Conservation (phyloP, 2,329 filamentous ascomycete genomes). For the Penicillium palitans region DNA sequence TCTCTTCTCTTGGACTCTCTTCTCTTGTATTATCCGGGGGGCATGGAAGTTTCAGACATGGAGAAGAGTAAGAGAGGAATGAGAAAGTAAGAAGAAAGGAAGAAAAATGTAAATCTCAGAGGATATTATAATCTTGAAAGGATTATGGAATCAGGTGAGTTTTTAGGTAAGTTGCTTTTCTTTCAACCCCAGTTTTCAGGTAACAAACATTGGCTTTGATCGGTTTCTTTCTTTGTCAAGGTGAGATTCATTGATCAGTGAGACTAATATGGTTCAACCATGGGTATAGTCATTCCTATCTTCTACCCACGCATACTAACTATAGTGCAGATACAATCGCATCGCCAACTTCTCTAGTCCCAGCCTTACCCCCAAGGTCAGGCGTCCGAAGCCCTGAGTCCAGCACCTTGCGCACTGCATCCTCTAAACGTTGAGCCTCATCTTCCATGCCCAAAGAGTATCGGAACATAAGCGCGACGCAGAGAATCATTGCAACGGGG, state of each 20-base stretch:
- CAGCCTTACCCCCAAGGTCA: constrained; percentile 73
- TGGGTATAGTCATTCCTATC: background rate
- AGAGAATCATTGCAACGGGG: constrained; percentile 84
- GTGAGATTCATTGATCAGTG: background rate
- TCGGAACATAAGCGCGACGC: constrained; percentile 87
- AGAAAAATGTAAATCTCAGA: background rate
- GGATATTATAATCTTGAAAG: background rate
- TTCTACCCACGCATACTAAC: constrained; percentile 32
- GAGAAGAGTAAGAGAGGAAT: background rate
- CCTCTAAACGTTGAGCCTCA: constrained; percentile 74
- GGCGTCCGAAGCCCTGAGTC: constrained; percentile 73
- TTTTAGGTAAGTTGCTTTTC: background rate
- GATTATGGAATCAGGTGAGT: background rate
- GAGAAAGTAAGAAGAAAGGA: background rate
- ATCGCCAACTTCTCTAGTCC: constrained; percentile 73
- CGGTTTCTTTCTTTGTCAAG: background rate
- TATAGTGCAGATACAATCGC: constrained; percentile 69
- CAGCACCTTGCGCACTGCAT: constrained; percentile 72
- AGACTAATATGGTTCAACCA: background rate
- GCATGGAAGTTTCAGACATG: background rate
- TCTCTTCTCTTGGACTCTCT: background rate
- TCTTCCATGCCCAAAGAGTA: constrained; percentile 78
- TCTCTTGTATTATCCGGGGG: too few species aligned
- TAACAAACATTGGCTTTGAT: constrained; percentile 10
- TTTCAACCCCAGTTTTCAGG: background rate